Percentiles rank a stretch among this genome's conserved stretches.
Evolutionary conservation across 371 early-diverging fungal species (phyloP).

Genomic region (Mucor plumbeus): DNA sequence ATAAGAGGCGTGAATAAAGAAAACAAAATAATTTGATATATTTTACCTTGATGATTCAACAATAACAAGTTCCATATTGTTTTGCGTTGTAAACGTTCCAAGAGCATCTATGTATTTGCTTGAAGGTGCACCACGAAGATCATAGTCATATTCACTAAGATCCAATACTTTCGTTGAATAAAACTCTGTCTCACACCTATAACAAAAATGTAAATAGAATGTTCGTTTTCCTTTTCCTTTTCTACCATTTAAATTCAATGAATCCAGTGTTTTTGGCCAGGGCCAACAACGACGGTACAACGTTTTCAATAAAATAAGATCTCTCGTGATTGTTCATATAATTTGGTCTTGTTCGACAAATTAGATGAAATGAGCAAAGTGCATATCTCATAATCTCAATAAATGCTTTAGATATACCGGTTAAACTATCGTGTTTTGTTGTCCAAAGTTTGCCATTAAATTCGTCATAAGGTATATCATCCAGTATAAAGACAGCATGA

Average conservation of each 20-base stretch:
- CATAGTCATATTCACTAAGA: slow-evolving; percentile 15
- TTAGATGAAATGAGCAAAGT: slow-evolving; percentile 20
- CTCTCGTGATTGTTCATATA: neutral
- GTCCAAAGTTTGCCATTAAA: too few species aligned
- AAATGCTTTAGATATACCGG: slow-evolving; percentile 8
- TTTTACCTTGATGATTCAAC: slow-evolving; percentile 23
- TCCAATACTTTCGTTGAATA: slow-evolving; percentile 15
- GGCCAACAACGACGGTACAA: slow-evolving; percentile 18
- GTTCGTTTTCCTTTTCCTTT: too few species aligned
- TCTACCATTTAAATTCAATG: slow-evolving; percentile 26
- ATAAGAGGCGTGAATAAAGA: too few species aligned
- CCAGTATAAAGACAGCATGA: neutral
- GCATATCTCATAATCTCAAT: slow-evolving; percentile 20
- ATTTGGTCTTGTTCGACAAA: slow-evolving; percentile 13
- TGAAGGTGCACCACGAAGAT: slow-evolving; percentile 7
- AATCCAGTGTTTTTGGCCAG: slow-evolving; percentile 24
- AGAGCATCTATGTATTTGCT: slow-evolving; percentile 18
- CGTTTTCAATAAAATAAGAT: too few species aligned
- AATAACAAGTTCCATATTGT: slow-evolving; percentile 23
- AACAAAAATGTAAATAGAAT: too few species aligned
- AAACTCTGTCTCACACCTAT: slow-evolving; percentile 19
- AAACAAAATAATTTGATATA: slow-evolving; percentile 9
- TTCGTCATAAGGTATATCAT: too few species aligned
- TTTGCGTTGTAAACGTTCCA: slow-evolving; percentile 12
- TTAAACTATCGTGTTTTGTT: neutral